A percentile compares a stretch with the other conserved stretches of the same genome.
Evolutionary conservation across 176 grass and related monocot genomes (phyloP).

Genomic region (Oryza longistaminata): DNA sequence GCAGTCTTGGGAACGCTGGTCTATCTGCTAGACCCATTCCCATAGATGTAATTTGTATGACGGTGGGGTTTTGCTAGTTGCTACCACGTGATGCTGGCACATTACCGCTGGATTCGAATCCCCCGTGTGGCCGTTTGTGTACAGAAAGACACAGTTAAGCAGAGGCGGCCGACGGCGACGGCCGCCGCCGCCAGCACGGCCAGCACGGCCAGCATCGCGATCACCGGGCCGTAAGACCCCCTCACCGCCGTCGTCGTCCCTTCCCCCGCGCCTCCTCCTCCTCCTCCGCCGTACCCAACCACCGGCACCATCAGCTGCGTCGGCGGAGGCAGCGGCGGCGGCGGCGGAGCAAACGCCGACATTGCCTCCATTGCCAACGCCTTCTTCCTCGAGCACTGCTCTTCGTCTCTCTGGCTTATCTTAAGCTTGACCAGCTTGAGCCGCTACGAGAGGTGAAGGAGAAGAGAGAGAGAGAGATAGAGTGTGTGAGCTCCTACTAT

Average conservation of each 20-base stretch:
- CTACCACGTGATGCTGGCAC: no score
- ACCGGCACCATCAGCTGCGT: constrained; percentile 34
- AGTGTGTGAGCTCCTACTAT: no score
- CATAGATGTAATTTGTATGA: no score
- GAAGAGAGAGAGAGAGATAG: neutral
- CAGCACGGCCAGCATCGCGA: constrained; percentile 62
- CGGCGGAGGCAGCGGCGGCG: neutral
- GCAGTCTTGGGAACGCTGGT: no score
- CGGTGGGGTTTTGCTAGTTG: no score
- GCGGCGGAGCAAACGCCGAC: constrained; percentile 30
- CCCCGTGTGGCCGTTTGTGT: no score
- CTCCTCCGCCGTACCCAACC: constrained; percentile 12
- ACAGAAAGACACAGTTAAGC: no score
- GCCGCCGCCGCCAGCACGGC: constrained; percentile 58
- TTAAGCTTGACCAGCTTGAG: neutral
- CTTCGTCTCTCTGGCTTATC: no score
- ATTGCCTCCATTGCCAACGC: constrained; percentile 21
- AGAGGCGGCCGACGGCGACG: constrained; percentile 58
- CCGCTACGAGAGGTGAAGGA: neutral
- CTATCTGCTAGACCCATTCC: no score
- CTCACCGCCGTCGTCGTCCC: neutral
- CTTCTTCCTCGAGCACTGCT: neutral
- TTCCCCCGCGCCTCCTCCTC: neutral
- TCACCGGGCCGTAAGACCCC: constrained; percentile 64
- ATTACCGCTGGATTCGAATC: no score